Base-by-base conservation (phyloP, 768 basidiomycete species). In the Lenzites betulinus region DNA sequence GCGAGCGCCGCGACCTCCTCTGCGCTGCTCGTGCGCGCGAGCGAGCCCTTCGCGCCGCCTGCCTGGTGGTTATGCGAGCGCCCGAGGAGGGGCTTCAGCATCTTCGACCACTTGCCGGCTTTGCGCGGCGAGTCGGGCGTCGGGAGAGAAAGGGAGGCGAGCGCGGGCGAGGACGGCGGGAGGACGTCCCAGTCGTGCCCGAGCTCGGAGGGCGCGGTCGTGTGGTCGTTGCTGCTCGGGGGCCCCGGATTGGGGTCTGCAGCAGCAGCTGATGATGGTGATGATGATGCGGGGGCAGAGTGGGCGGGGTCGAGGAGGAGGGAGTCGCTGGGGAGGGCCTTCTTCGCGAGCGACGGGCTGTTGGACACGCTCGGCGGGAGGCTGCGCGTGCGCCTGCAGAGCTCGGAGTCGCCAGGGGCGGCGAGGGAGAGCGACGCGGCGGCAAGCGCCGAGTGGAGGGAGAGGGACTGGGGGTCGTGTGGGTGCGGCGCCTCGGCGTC, bases 1-100 rank as follows among this genome's bases (percentile, higher is more conserved):
- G n/a, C 54, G 35, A 60, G 53, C 33, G 62, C 42, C 28, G 58
- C 44, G 48, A 39, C 36, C 41, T 58, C 51, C 48, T 61, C 44
- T 4, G 51, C 39, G 26, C 56, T 57, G 48, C 41, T 48, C 23
- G 62, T n/a, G 36, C 39, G 43, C n/a, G 60, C 53, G 54, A 66
- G 59, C 35, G 59, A 60, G n/a, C n/a, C n/a, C n/a, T n/a, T n/a
- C n/a, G n/a, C n/a, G n/a, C n/a, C n/a, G n/a, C n/a, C n/a, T n/a
- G 30, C 4, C 46, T 44, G 3, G 51, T n/a, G 22, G 47, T 33
- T 22, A 8, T 47, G 23, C 46, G 60, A 56, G 47, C 58, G 62
- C 36, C 60, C 60, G 52, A 69, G 63, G 43, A 72, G 63, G n/a
- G 75, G 76, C 55, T 68, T 72, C 50, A 76, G 64, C 39, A 78